These are phyloP conservation scores for Penicillium taxi DNA, from an alignment of 495 filamentous ascomycete species.

Conservation along the genomic window DNA sequence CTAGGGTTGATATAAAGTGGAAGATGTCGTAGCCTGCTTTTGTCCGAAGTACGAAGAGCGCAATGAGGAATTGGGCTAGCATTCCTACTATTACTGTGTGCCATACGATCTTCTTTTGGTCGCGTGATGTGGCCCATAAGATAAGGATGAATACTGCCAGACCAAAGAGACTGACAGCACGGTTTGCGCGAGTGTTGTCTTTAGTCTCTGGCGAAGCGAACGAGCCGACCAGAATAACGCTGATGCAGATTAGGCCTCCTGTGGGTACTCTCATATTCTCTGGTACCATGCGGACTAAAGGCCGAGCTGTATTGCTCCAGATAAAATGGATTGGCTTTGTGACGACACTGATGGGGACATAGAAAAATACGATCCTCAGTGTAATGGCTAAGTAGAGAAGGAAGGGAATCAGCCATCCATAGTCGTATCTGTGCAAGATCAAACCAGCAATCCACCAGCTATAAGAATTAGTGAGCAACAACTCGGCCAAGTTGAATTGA, in stretches of 20 bases:
- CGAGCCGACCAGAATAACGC: constrained; percentile 64
- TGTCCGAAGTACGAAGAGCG: constrained; percentile 77
- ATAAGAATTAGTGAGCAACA: constrained; percentile 9
- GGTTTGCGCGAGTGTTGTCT: constrained; percentile 71
- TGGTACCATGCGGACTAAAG: constrained; percentile 49
- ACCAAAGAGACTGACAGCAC: constrained; percentile 74
- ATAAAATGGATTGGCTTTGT: constrained; percentile 55
- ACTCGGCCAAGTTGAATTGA: background rate
- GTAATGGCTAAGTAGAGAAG: constrained; percentile 70
- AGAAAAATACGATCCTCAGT: constrained; percentile 64
- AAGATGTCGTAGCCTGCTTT: constrained; percentile 77
- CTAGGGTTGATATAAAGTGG: constrained; percentile 68
- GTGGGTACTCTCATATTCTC: constrained; percentile 51
- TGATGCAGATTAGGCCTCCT: constrained; percentile 53
- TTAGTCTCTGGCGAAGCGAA: constrained; percentile 60
- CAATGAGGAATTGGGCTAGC: constrained; percentile 79
- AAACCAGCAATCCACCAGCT: constrained; percentile 89
- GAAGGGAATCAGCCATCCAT: constrained; percentile 79
- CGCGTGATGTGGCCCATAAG: constrained; percentile 62
- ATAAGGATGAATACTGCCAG: constrained; percentile 59
- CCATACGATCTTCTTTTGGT: constrained; percentile 50
- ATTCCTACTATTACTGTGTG: constrained; percentile 86
- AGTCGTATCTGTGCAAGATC: constrained; percentile 61
- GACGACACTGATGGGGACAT: constrained; percentile 58
- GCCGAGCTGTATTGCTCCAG: constrained; percentile 56